Conservation (phyloP, 2,329 filamentous ascomycete species). For the Colletotrichum sp. region DNA sequence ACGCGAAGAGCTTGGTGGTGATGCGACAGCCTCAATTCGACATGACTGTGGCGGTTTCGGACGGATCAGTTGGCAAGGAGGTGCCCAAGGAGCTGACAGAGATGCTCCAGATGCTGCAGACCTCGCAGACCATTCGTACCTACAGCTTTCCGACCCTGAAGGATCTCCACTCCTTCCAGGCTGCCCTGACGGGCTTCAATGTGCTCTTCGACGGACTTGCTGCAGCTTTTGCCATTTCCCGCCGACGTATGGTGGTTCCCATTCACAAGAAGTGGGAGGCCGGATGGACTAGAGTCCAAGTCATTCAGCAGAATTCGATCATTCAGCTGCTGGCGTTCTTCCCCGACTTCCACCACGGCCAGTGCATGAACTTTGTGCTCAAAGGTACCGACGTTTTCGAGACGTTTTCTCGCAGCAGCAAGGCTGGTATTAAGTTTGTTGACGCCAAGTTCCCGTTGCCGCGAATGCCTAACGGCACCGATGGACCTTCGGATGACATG, state of each 20-base stretch:
- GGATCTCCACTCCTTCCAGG: conserved; percentile 81
- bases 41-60: conserved; percentile 76
- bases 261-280: conserved; percentile 97
- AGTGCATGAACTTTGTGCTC: conserved; percentile 87
- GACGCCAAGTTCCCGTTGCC: conserved; percentile 92
- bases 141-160: conserved; percentile 70
- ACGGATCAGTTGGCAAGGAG: conserved; percentile 67
- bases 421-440: conserved; percentile 77
- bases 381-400: conserved; percentile 87
- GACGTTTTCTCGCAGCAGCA: conserved; percentile 65
- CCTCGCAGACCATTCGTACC: conserved; percentile 71
- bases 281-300: conserved; percentile 77
- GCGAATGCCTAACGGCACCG: conserved; percentile 57
- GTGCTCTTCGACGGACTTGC: conserved; percentile 79
- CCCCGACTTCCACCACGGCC: conserved; percentile 83
- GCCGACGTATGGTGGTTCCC: conserved; percentile 86
- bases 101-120: conserved; percentile 64
- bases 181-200: conserved; percentile 78
- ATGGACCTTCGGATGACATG: conserved; percentile 61
- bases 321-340: conserved; percentile 86
- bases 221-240: conserved; percentile 78
- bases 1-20: conserved; percentile 67
- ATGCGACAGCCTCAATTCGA: conserved; percentile 78
- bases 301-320: conserved; percentile 77
- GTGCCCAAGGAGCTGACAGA: conserved; percentile 67